Evolutionary conservation across 2,329 filamentous ascomycete genomes (phyloP).

Genomic region (Fusarium sp.): DNA sequence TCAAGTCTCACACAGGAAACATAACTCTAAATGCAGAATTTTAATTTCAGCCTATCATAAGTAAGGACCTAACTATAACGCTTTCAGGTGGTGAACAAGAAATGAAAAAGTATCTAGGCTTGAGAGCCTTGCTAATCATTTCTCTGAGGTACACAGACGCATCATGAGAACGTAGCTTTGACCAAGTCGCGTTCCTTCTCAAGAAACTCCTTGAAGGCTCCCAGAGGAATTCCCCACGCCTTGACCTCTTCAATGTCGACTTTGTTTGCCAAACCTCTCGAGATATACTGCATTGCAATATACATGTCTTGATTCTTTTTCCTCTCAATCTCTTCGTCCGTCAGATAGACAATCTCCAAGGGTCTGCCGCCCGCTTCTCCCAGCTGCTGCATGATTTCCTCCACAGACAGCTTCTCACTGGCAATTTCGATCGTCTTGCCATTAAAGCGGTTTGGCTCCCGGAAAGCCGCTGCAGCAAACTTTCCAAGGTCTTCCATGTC

Average conservation of each 20-base stretch:
- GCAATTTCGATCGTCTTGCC: background rate
- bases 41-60: background rate
- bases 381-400: background rate
- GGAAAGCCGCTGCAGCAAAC: conserved; percentile 6
- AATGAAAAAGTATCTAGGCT: background rate
- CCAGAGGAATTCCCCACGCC: background rate
- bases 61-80: background rate
- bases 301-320: background rate
- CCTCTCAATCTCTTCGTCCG: background rate
- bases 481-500: conserved; percentile 14
- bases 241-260: background rate
- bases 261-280: background rate
- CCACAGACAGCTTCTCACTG: background rate
- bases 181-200: background rate
- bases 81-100: background rate
- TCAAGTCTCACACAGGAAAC: no score
- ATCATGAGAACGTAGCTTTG: background rate
- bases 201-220: background rate
- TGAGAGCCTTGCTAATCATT: no score
- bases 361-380: background rate
- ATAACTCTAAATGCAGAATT: no score
- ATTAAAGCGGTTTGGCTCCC: conserved; percentile 2
- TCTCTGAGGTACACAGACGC: no score
- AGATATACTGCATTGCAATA: conserved; percentile 1
- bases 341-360: background rate